A percentile compares a stretch with the other conserved stretches of the same genome.
phyloP scores from a whole-genome alignment of 768 basidiomycete species.

The Mycena albidolilacea region DNA sequence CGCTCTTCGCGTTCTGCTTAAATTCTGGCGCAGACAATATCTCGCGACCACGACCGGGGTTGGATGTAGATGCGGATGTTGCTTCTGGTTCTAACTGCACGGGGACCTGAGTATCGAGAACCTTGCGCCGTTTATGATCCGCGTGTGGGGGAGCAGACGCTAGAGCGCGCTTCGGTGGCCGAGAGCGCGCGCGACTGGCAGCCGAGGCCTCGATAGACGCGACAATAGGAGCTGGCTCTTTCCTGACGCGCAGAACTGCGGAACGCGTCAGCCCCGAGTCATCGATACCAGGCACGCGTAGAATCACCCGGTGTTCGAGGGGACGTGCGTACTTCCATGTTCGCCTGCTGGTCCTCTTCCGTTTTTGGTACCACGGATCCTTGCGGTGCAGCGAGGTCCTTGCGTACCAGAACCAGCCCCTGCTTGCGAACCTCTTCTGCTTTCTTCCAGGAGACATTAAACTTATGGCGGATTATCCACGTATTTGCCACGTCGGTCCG shows the following conservation, averaged over 20 bases:
- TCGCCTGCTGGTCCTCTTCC: neutral
- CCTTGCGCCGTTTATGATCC: constrained; percentile 30
- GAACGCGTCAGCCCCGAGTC: neutral
- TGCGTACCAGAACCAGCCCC: neutral
- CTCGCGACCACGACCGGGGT: constrained; percentile 1
- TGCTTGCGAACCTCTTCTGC: constrained; percentile 11
- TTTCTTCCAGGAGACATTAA: constrained; percentile 25
- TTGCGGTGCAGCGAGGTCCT: neutral
- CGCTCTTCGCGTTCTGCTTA: neutral
- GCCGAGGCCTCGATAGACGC: neutral
- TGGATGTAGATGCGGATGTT: neutral
- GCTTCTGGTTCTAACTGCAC: neutral
- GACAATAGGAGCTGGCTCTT: constrained; percentile 3
- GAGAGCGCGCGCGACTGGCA: neutral
- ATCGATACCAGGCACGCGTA: neutral
- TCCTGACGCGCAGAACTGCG: constrained; percentile 26
- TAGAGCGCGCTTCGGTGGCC: constrained; percentile 5
- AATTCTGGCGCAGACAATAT: constrained; percentile 11
- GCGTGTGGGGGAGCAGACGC: neutral
- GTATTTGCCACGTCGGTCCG: constrained; percentile 3
- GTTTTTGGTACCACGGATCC: neutral
- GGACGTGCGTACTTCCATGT: constrained; percentile 16
- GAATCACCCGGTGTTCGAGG: constrained; percentile 22
- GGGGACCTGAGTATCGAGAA: neutral
- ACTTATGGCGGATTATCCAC: constrained; percentile 28